phyloP scores from a whole-genome alignment of 108 stramenopile genomes.

The Thalassiosira profunda region DNA sequence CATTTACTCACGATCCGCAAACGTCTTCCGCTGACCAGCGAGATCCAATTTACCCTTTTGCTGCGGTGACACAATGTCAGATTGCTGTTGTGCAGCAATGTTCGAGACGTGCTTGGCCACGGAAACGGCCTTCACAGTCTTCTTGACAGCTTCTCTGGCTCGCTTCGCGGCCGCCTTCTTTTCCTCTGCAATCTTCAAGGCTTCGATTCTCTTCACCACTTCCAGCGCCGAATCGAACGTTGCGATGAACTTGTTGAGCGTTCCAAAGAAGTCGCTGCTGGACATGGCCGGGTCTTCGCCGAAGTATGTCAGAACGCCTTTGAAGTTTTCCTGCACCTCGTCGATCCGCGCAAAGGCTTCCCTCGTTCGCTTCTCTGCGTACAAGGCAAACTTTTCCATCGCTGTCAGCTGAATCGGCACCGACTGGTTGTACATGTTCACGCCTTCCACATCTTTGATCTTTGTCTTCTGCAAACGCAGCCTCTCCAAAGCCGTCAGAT shows the following conservation, averaged over 20 bases:
- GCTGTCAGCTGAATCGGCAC: conserved; percentile 58
- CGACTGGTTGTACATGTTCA: conserved; percentile 72
- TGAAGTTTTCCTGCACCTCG: conserved; percentile 69
- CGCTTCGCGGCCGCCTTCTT: conserved; percentile 47
- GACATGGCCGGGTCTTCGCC: conserved; percentile 91
- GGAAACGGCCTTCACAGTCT: neutral
- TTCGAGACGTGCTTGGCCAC: neutral
- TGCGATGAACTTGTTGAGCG: conserved; percentile 70
- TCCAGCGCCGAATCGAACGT: conserved; percentile 73
- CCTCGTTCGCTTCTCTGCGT: conserved; percentile 54
- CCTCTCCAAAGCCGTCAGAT: conserved; percentile 48
- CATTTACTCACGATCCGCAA: conserved; percentile 23
- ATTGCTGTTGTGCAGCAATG: neutral
- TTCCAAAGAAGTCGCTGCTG: conserved; percentile 90
- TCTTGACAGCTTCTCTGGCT: conserved; percentile 31
- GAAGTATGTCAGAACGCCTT: conserved; percentile 73
- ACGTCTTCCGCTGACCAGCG: conserved; percentile 29
- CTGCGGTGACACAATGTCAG: too few species aligned
- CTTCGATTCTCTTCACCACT: conserved; percentile 71
- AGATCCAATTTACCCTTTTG: conserved; percentile 33
- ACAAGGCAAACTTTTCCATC: conserved; percentile 77
- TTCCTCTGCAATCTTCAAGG: conserved; percentile 41
- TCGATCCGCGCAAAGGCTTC: conserved; percentile 57
- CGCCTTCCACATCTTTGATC: conserved; percentile 54
- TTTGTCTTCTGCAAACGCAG: conserved; percentile 68